A percentile compares a stretch with the other conserved stretches of the same genome.
Conservation (phyloP, 768 basidiomycete species). For the Auriscalpium microsporum region DNA sequence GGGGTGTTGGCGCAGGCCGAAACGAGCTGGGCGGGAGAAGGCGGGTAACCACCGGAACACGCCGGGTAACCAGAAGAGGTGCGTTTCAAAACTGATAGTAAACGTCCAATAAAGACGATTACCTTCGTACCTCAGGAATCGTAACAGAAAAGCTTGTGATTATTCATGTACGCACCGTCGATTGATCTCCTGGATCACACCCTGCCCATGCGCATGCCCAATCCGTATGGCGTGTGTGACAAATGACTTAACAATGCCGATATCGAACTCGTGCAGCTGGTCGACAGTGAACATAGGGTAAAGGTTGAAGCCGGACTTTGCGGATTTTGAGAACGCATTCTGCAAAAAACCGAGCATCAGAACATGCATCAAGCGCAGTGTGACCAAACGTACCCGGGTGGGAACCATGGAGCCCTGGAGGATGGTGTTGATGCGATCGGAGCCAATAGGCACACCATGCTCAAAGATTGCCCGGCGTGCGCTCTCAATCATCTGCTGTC, state of each 20-base stretch:
- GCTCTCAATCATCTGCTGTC: not conserved
- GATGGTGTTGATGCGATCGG: constrained; percentile 2
- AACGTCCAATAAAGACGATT: not conserved
- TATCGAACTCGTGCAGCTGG: constrained; percentile 27
- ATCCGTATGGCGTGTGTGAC: constrained; percentile 22
- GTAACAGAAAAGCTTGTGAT: not conserved
- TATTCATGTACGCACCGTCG: not conserved
- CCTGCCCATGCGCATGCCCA: constrained; percentile 6
- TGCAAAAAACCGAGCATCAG: constrained; percentile 1
- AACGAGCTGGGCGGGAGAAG: too few species aligned
- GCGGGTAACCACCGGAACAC: too few species aligned
- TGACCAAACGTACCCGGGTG: constrained; percentile 9
- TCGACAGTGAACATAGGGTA: constrained; percentile 22
- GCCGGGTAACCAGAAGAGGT: too few species aligned
- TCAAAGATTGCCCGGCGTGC: constrained; percentile 16
- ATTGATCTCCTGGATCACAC: constrained; percentile 3
- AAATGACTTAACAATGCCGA: constrained; percentile 26
- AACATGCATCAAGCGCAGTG: not conserved
- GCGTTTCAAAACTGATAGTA: not conserved
- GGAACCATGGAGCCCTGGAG: constrained; percentile 12
- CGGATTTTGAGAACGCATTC: constrained; percentile 26
- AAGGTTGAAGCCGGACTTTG: constrained; percentile 18
- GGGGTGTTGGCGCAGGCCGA: too few species aligned
- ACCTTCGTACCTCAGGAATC: too few species aligned
- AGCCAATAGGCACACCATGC: constrained; percentile 2